These are phyloP conservation scores for Pseudonitzschia pungens DNA, from an alignment of 108 stramenopile species.

Conservation along the genomic window DNA sequence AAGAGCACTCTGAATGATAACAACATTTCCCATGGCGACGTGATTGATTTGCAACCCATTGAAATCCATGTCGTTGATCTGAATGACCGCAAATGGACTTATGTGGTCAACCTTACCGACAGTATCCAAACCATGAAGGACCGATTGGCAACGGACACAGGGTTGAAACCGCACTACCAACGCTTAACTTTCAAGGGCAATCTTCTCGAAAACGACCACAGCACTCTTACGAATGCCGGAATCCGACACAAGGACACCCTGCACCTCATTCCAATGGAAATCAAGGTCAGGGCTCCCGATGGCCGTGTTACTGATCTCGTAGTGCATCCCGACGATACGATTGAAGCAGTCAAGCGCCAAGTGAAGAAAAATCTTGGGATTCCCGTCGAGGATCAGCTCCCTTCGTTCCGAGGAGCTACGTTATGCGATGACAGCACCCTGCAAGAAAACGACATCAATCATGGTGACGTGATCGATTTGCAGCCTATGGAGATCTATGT, in stretches of 20 bases:
- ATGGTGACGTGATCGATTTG: slow-evolving; percentile 21
- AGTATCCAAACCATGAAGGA: slow-evolving; percentile 24
- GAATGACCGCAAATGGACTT: background rate
- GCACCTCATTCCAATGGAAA: slow-evolving; percentile 22
- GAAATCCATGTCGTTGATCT: slow-evolving; percentile 23
- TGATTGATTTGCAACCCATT: slow-evolving; percentile 32
- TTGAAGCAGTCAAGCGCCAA: slow-evolving; percentile 18
- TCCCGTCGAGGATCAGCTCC: slow-evolving; percentile 85
- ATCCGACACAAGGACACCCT: slow-evolving; percentile 21
- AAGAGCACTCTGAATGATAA: slow-evolving; percentile 21
- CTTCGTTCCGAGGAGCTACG: slow-evolving; percentile 85
- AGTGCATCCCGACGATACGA: slow-evolving; percentile 29
- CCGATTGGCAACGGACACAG: slow-evolving; percentile 17
- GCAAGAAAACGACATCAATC: slow-evolving; percentile 76
- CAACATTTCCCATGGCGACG: slow-evolving; percentile 28
- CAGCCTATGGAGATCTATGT: background rate
- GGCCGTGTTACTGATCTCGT: slow-evolving; percentile 17
- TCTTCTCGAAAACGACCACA: slow-evolving; percentile 12
- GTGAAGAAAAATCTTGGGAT: slow-evolving; percentile 91
- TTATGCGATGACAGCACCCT: slow-evolving; percentile 82
- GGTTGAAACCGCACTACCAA: slow-evolving; percentile 13
- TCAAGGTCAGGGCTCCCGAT: slow-evolving; percentile 20
- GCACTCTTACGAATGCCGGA: slow-evolving; percentile 17
- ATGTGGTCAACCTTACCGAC: slow-evolving; percentile 12
- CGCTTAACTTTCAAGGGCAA: slow-evolving; percentile 9